These are phyloP conservation scores for Phlyctochytrium bullatum DNA, from an alignment of 192 early-diverging fungal species.

Conservation along the genomic window DNA sequence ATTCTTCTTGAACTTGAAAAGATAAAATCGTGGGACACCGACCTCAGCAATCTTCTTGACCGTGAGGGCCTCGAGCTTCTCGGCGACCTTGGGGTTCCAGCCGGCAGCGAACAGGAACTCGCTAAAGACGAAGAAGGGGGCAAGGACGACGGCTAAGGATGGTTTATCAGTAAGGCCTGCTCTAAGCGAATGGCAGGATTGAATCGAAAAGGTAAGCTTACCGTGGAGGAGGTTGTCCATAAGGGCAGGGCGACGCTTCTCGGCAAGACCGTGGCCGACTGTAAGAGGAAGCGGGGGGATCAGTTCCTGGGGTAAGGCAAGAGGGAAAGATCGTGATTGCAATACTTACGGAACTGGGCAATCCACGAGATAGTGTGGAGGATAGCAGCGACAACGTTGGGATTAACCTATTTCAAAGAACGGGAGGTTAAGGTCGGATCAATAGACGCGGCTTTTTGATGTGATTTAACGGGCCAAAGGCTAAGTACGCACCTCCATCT, in stretches of 20 bases:
- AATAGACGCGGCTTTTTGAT: slow-evolving; percentile 37
- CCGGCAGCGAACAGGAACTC: slow-evolving; percentile 81
- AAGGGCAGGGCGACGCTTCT: slow-evolving; percentile 84
- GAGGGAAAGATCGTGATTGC: neutral
- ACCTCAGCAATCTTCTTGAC: slow-evolving; percentile 52
- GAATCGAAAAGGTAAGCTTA: slow-evolving; percentile 23
- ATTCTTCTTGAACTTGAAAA: neutral
- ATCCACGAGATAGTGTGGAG: slow-evolving; percentile 80
- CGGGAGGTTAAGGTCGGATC: slow-evolving; percentile 11
- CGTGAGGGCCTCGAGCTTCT: slow-evolving; percentile 59
- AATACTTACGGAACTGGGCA: slow-evolving; percentile 66
- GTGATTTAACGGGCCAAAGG: slow-evolving; percentile 23
- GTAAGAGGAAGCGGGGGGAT: neutral
- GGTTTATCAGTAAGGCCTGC: slow-evolving; percentile 3
- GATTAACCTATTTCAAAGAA: slow-evolving; percentile 29
- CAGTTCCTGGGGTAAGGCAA: neutral
- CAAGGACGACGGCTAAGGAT: slow-evolving; percentile 75
- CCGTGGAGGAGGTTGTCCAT: slow-evolving; percentile 83
- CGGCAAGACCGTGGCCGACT: slow-evolving; percentile 82
- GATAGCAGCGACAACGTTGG: slow-evolving; percentile 38
- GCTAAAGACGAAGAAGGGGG: slow-evolving; percentile 91
- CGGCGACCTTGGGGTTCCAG: slow-evolving; percentile 68
- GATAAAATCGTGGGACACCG: no score
- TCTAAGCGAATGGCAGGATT: neutral
- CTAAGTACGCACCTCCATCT: neutral